Evolutionary conservation across 805 yeast genomes (phyloP).

Genomic region (Scheffersomyces amazonensis): DNA sequence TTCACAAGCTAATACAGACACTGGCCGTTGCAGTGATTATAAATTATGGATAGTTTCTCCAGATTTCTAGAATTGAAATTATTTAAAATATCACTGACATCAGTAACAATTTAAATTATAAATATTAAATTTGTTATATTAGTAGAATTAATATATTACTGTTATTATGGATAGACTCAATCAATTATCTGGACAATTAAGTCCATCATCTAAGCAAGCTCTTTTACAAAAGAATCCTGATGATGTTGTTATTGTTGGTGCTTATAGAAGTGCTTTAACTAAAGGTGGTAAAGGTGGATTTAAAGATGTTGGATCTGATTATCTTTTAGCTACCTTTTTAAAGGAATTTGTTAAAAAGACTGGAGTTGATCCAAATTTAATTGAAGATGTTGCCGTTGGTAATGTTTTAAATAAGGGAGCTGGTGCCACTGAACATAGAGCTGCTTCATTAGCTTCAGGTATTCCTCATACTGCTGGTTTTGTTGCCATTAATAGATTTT

Average conservation of each 20-base stretch:
- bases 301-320: constrained; percentile 81
- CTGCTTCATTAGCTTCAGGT: constrained; percentile 89
- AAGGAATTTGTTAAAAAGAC: constrained; percentile 56
- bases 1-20: too few species aligned
- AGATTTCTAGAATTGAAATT: too few species aligned
- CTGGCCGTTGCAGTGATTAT: too few species aligned
- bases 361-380: constrained; percentile 45
- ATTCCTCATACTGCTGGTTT: constrained; percentile 79
- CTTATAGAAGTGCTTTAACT: constrained; percentile 87
- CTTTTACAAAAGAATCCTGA: constrained; percentile 63
- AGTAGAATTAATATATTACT: too few species aligned
- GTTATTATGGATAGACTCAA: constrained; percentile 43
- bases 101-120: too few species aligned
- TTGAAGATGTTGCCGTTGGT: constrained; percentile 87
- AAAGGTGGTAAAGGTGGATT: constrained; percentile 86
- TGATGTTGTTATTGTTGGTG: constrained; percentile 88
- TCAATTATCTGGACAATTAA: constrained; percentile 44
- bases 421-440: constrained; percentile 93
- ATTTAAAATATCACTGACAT: too few species aligned
- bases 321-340: constrained; percentile 64
- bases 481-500: constrained; percentile 85
- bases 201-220: constrained; percentile 39
- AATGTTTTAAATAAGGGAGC: constrained; percentile 91
- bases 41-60: too few species aligned
- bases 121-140: too few species aligned